These are phyloP conservation scores for Ilyonectria mors-panacis DNA, from an alignment of 2,329 filamentous ascomycete genomes.

Conservation along the genomic window DNA sequence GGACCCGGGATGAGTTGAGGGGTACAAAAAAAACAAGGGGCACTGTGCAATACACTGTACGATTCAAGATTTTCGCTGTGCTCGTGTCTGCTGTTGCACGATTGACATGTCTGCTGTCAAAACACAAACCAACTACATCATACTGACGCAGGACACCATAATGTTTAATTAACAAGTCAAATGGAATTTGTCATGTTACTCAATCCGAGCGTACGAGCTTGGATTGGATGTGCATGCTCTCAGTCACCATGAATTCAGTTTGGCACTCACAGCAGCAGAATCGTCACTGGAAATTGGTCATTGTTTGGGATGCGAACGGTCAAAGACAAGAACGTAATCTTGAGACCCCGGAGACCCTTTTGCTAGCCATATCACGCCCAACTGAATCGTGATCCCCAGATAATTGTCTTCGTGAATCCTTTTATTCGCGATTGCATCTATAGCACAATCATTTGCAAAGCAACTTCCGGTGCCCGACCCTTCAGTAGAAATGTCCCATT, in stretches of 20 bases:
- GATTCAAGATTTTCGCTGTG: neutral
- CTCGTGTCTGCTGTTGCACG: neutral
- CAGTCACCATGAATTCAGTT: neutral
- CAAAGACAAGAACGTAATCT: conserved; percentile 51
- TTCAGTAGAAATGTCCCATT: conserved; percentile 55
- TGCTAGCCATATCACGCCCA: conserved; percentile 49
- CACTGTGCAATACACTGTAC: conserved; percentile 37
- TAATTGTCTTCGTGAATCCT: conserved; percentile 59
- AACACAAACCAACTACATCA: neutral
- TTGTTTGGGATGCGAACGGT: conserved; percentile 43
- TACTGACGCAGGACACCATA: conserved; percentile 3
- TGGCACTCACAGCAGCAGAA: conserved; percentile 1
- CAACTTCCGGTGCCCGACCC: conserved; percentile 60
- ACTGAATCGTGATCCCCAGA: conserved; percentile 49
- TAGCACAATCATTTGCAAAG: conserved; percentile 61
- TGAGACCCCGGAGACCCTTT: conserved; percentile 49
- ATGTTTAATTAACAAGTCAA: conserved; percentile 5
- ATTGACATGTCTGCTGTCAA: neutral
- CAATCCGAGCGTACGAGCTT: neutral
- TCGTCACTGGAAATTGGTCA: conserved; percentile 42
- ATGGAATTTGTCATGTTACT: neutral
- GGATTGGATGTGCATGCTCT: neutral
- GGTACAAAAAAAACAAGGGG: conserved; percentile 29
- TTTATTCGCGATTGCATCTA: conserved; percentile 63
- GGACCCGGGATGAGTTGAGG: conserved; percentile 33